These are phyloP conservation scores for Coemansia biformis DNA, from an alignment of 192 early-diverging fungal species.

Conservation along the genomic window DNA sequence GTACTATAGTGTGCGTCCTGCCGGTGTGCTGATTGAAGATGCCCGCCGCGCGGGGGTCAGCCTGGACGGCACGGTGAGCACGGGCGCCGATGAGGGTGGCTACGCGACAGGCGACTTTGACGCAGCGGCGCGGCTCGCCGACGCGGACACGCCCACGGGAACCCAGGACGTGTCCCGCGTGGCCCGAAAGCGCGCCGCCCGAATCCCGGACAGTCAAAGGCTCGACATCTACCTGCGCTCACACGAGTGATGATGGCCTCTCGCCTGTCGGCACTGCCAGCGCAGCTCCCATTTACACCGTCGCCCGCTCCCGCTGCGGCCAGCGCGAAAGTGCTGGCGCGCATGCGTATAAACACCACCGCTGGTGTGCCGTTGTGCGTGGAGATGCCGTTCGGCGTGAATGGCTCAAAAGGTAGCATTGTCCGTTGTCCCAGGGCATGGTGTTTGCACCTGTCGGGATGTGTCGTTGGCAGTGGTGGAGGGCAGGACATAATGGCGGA, in stretches of 20 bases:
- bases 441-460: too few relatives aligned
- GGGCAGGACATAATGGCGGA: too few relatives aligned
- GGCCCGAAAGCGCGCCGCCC: slow-evolving; percentile 7
- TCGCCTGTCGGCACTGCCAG: too few relatives aligned
- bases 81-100: background rate
- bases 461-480: too few relatives aligned
- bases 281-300: too few relatives aligned
- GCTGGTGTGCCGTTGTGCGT: too few relatives aligned
- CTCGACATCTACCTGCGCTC: slow-evolving; percentile 34
- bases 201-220: slow-evolving; percentile 22
- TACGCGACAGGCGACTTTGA: background rate
- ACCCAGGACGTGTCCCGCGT: slow-evolving; percentile 16
- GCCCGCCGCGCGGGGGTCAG: slow-evolving; percentile 18
- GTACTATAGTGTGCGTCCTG: slow-evolving; percentile 34
- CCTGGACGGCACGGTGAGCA: background rate
- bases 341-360: too few relatives aligned
- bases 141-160: slow-evolving; percentile 6
- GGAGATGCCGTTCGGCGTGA: too few relatives aligned
- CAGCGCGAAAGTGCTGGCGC: too few relatives aligned
- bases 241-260: slow-evolving; percentile 4
- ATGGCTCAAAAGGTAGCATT: too few relatives aligned
- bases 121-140: background rate
- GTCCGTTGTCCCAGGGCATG: too few relatives aligned
- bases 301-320: too few relatives aligned
- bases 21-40: slow-evolving; percentile 21